These are phyloP conservation scores for Alternaria sp. DNA, from an alignment of 2,329 filamentous ascomycete genomes.

Conservation along the genomic window DNA sequence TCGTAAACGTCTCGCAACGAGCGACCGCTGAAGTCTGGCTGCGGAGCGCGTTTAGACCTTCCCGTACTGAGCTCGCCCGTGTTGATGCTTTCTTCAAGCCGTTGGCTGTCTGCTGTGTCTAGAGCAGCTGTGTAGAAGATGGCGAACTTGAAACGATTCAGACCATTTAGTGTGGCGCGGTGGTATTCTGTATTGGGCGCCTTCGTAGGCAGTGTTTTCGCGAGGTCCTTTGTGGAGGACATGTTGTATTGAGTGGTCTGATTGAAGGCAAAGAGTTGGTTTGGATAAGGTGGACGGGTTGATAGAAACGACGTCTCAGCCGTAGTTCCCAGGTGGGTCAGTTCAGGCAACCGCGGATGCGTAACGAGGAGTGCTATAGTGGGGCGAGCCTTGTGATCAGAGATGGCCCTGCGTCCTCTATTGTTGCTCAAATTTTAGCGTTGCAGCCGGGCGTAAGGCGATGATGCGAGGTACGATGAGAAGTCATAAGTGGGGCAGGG, in stretches of 20 bases:
- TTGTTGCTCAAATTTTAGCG: background rate
- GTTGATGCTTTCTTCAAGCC: background rate
- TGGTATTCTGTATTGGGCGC: background rate
- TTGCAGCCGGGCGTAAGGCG: background rate
- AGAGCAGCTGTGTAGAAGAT: background rate
- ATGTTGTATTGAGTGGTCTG: background rate
- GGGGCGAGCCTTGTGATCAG: background rate
- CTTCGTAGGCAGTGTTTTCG: background rate
- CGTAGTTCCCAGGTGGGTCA: background rate
- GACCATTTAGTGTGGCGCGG: background rate
- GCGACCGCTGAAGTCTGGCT: slow-evolving; percentile 2
- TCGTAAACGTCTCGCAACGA: slow-evolving; percentile 3
- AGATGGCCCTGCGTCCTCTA: background rate
- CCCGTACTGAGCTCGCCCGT: background rate
- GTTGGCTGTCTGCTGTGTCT: background rate
- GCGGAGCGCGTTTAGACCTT: background rate
- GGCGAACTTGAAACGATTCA: background rate
- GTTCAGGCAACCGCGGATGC: background rate
- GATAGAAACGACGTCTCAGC: background rate
- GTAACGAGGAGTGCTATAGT: background rate
- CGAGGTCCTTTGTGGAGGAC: background rate
- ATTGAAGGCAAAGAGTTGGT: background rate
- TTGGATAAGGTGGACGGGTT: background rate
- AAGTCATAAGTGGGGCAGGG: background rate
- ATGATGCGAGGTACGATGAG: background rate